Conservation (phyloP, 495 filamentous ascomycete species). For the Xylaria longipes region DNA sequence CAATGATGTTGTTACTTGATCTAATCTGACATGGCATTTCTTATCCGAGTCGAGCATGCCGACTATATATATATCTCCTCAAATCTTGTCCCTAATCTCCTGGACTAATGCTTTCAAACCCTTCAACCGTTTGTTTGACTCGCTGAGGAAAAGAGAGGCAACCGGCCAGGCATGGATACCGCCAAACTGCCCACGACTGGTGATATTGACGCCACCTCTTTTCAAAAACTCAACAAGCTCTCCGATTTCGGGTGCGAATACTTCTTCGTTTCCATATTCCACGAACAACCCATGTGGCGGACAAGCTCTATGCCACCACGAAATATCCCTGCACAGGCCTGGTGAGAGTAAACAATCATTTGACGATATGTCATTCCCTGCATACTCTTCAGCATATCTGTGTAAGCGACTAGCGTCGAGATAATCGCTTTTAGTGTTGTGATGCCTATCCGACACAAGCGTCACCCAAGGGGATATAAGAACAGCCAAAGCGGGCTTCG, state of each 20-base stretch:
- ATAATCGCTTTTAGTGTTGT: slow-evolving; percentile 67
- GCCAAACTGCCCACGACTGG: slow-evolving; percentile 58
- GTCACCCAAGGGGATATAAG: slow-evolving; percentile 68
- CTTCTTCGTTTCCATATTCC: slow-evolving; percentile 73
- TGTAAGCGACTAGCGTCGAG: slow-evolving; percentile 61
- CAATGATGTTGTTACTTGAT: slow-evolving; percentile 61
- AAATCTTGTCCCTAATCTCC: slow-evolving; percentile 49
- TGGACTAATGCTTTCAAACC: slow-evolving; percentile 63
- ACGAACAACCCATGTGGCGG: slow-evolving; percentile 67
- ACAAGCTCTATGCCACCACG: slow-evolving; percentile 66
- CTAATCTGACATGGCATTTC: slow-evolving; percentile 56
- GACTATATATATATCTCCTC: not conserved
- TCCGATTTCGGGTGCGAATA: slow-evolving; percentile 69
- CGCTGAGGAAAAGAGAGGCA: slow-evolving; percentile 69
- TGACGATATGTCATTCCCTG: slow-evolving; percentile 52
- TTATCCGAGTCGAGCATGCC: not conserved
- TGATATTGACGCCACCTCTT: slow-evolving; percentile 53
- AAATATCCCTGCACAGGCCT: slow-evolving; percentile 66
- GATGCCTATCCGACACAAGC: slow-evolving; percentile 60
- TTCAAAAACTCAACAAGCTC: slow-evolving; percentile 56
- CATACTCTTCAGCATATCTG: slow-evolving; percentile 69
- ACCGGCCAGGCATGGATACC: slow-evolving; percentile 84
- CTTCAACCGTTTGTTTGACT: slow-evolving; percentile 58
- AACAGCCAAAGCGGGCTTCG: slow-evolving; percentile 56
- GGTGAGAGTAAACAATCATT: slow-evolving; percentile 69